Conservation (phyloP, 306 rosid genomes). For the Prunus mira region DNA sequence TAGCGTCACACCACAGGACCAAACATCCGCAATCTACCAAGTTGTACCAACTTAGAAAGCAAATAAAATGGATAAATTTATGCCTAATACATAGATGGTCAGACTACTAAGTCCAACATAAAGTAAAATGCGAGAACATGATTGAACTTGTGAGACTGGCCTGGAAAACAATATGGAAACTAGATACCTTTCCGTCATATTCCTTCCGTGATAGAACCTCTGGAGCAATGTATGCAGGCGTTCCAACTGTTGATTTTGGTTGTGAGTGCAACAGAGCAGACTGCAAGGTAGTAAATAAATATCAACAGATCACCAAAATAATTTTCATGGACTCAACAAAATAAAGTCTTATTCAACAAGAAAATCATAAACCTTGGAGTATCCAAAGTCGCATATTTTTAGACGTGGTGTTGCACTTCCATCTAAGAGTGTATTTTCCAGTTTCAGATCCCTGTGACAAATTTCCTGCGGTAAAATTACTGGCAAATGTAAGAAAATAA, state of each 20-base stretch:
- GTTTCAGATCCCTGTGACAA: conserved; percentile 91
- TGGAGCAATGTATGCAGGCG: conserved; percentile 94
- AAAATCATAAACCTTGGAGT: conserved; percentile 69
- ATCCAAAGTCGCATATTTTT: conserved; percentile 92
- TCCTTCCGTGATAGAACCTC: conserved; percentile 76
- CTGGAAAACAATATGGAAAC: not conserved
- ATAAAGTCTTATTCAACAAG: not conserved
- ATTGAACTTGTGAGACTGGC: not conserved
- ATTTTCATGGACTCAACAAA: not conserved
- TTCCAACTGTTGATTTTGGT: conserved; percentile 93
- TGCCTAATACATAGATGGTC: not conserved
- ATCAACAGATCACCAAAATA: not conserved
- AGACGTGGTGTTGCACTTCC: conserved; percentile 80
- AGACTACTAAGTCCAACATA: not conserved
- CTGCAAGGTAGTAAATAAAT: conserved; percentile 33
- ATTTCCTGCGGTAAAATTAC: conserved; percentile 54
- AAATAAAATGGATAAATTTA: not conserved
- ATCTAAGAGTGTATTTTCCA: conserved; percentile 89
- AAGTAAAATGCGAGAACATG: not conserved
- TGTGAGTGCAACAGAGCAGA: conserved; percentile 80
- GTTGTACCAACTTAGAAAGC: conserved; percentile 21
- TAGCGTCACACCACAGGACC: conserved; percentile 95
- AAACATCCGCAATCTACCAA: conserved; percentile 85
- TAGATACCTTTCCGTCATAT: conserved; percentile 84
- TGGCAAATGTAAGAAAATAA: conserved; percentile 2